Base-by-base conservation (phyloP, 108 stramenopile genomes). In the Chaetoceros muelleri region DNA sequence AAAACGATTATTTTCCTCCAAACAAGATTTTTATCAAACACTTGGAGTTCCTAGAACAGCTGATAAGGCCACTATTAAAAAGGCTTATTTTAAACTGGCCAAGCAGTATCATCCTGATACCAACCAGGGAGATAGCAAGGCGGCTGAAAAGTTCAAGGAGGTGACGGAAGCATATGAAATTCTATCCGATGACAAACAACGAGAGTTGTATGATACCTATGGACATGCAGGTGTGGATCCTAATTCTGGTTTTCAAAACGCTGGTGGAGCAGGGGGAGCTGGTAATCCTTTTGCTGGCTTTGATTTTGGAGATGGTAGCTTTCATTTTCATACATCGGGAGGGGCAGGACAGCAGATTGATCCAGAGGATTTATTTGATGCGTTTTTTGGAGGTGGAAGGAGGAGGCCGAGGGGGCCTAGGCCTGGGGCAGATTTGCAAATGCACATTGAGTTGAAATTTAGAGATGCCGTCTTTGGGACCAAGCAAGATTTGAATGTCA, bases 91-190 rank as follows among this genome's bases (percentile, higher is more conserved):
- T 62, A 80, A 94, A 65, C 68, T 95, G 46, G 97, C 97, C 21
- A 98, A 98, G 67, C 65, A 95, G 69, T 81, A 95, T 61, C 97
- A 98, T 75, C 97, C 97, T 13, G 97, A 98, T 67, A 77, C 90
- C 17, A 95, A 94, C 67, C 45, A 88, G 79, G 80, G 72, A 24
- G 78, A 90, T 61, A 65, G 65, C 45, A 54, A 55, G 22, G 82
- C 82, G 1, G 73, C 81, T 19, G 85, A 85, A 24, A 90, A 89
- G 65, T 91, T 91, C 72, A 91, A 94, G 60, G 88, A 93, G 60
- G 90, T 71, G 10, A 87, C 85, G 19, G 91, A 93, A 77, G 97
- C 97, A 17, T 96, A 98, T 60, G 97, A 98, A 76, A 81, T 93
- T 23, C 79, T 98, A 30, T 79, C 84, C n/a, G 89, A 95, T 71